These are phyloP conservation scores for Vaccinium macrocarpon DNA, from an alignment of 148 eudicot species.

Conservation along the genomic window DNA sequence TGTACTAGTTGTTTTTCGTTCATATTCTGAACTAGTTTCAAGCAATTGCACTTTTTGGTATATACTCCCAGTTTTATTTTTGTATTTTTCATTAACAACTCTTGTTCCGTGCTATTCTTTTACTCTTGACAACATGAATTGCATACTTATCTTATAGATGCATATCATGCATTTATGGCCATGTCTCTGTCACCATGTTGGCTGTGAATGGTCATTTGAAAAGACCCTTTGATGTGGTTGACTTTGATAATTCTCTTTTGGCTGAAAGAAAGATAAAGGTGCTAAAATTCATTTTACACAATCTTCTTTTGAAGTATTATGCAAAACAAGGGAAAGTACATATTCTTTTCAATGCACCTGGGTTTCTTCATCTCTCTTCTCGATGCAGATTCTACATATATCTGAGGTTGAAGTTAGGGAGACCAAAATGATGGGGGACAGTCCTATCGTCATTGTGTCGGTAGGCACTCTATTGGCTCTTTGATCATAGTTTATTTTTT, in stretches of 20 bases:
- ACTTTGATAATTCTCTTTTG: background rate
- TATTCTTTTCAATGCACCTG: too few relatives aligned
- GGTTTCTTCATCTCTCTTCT: background rate
- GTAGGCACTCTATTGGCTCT: constrained; percentile 34
- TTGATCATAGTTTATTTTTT: background rate
- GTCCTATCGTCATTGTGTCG: constrained; percentile 69
- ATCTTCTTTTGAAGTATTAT: background rate
- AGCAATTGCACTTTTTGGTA: background rate
- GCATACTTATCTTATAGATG: background rate
- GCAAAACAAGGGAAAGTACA: background rate
- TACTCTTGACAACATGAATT: background rate
- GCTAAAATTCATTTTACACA: background rate
- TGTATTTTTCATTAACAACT: background rate
- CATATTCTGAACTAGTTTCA: background rate
- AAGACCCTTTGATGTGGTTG: background rate
- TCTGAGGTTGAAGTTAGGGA: constrained; percentile 82
- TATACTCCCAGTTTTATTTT: background rate
- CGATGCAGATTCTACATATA: constrained; percentile 76
- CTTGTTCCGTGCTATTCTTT: background rate
- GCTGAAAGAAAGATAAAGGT: background rate
- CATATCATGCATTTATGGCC: background rate
- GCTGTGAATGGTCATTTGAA: background rate
- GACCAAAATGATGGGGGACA: constrained; percentile 93
- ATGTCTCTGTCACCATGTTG: background rate
- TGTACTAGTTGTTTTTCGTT: background rate